Conservation (phyloP, 345 rosid species). For the Eucalyptus cloeziana region DNA sequence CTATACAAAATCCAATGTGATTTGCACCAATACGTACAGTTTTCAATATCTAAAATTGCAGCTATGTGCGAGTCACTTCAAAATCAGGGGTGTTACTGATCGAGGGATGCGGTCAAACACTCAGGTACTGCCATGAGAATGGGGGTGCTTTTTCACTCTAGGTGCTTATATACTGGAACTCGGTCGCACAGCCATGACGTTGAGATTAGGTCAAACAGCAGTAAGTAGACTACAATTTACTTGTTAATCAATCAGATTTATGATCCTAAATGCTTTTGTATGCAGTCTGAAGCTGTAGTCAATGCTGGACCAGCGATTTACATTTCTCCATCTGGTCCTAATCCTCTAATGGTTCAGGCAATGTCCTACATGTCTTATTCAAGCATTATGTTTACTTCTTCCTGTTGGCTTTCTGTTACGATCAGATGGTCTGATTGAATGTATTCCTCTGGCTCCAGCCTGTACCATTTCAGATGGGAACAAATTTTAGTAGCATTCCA, state of each 20-base stretch:
- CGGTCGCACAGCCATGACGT: slow-evolving; percentile 67
- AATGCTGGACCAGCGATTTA: slow-evolving; percentile 80
- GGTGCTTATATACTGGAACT: slow-evolving; percentile 75
- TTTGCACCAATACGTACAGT: neutral
- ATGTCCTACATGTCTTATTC: neutral
- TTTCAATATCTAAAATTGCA: slow-evolving; percentile 7
- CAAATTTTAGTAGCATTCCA: slow-evolving; percentile 36
- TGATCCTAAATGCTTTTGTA: neutral
- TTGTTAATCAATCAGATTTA: neutral
- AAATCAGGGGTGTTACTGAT: slow-evolving; percentile 38
- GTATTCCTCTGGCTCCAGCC: slow-evolving; percentile 28
- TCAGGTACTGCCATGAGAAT: slow-evolving; percentile 41
- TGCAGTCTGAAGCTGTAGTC: slow-evolving; percentile 66
- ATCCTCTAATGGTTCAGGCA: slow-evolving; percentile 81
- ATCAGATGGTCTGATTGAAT: neutral
- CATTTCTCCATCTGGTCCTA: slow-evolving; percentile 59
- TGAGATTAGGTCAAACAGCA: slow-evolving; percentile 61
- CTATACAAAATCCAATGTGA: neutral
- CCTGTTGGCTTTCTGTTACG: neutral
- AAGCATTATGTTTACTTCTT: neutral
- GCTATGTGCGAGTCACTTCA: slow-evolving; percentile 46
- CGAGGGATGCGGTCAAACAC: slow-evolving; percentile 10
- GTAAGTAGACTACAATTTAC: slow-evolving; percentile 11
- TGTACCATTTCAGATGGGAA: slow-evolving; percentile 56
- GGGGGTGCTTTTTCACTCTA: slow-evolving; percentile 37